These are phyloP conservation scores for Sequoiadendron giganteum DNA, from an alignment of 75 land plant genomes.

Conservation along the genomic window DNA sequence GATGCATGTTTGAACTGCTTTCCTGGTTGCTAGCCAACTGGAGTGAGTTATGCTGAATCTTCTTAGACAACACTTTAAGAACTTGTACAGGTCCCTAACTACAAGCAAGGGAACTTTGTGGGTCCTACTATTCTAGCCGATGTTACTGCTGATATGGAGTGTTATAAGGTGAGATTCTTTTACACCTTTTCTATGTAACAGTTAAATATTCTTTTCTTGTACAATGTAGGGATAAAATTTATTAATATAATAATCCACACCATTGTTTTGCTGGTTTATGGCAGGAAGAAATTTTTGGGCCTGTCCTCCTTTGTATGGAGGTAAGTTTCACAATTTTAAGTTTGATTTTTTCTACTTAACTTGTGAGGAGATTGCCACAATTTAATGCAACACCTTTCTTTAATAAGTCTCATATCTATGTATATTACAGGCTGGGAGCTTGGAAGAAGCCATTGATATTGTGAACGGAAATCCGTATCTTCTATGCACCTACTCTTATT, in stretches of 20 bases:
- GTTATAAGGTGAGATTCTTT: slow-evolving; percentile 63
- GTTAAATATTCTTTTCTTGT: not conserved
- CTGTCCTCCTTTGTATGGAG: slow-evolving; percentile 93
- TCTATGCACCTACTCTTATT: not conserved
- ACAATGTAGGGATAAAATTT: not conserved
- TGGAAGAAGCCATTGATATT: slow-evolving; percentile 83
- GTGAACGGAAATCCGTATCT: slow-evolving; percentile 77
- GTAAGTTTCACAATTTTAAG: slow-evolving; percentile 19
- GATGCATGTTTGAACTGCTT: slow-evolving; percentile 10
- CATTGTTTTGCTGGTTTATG: not conserved
- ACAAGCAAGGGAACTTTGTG: slow-evolving; percentile 87
- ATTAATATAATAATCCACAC: not conserved
- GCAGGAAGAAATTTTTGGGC: slow-evolving; percentile 97
- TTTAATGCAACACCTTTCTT: not conserved
- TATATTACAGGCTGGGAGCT: slow-evolving; percentile 60
- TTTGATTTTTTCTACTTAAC: not conserved
- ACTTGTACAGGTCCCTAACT: slow-evolving; percentile 68
- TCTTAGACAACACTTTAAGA: not conserved
- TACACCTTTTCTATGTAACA: not conserved
- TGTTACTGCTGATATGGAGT: slow-evolving; percentile 82
- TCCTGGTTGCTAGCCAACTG: not conserved
- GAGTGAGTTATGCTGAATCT: not conserved
- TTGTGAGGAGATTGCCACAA: not conserved
- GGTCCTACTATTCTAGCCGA: slow-evolving; percentile 89
- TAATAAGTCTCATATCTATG: not conserved